Percentiles rank a stretch among this genome's conserved stretches.
Evolutionary conservation across 768 basidiomycete genomes (phyloP).

Genomic region (Rhodotorula kratochvilovae): DNA sequence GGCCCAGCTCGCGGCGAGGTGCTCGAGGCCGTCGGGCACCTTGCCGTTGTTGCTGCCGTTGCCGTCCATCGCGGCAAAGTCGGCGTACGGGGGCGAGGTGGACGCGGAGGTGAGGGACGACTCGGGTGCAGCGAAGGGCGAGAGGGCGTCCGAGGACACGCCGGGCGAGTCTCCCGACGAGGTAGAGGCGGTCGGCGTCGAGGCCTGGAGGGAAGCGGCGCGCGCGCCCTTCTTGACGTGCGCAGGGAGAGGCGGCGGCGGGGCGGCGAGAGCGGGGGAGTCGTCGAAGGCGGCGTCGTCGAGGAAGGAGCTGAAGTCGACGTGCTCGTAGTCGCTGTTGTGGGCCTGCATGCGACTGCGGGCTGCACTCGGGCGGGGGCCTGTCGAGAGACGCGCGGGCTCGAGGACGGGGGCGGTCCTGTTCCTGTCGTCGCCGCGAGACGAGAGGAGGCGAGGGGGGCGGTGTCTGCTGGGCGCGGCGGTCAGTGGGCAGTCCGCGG

Average conservation of each 20-base stretch:
- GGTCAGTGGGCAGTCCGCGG: too few species aligned
- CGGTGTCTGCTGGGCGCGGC: too few species aligned
- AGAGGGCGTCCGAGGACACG: not conserved
- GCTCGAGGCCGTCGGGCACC: constrained; percentile 17
- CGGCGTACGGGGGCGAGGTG: constrained; percentile 14
- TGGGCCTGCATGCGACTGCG: not conserved
- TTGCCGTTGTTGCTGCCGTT: not conserved
- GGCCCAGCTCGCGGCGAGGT: constrained; percentile 9
- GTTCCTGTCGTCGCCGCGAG: too few species aligned
- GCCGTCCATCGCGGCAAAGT: not conserved
- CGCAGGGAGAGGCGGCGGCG: too few species aligned
- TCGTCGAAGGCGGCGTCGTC: constrained; percentile 7
- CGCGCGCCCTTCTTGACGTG: not conserved
- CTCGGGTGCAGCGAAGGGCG: not conserved
- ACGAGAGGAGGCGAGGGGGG: too few species aligned
- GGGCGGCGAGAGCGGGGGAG: not conserved
- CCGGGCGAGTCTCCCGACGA: constrained; percentile 26
- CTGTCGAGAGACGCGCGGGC: not conserved
- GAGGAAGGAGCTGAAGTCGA: constrained; percentile 25
- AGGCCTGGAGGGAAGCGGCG: not conserved
- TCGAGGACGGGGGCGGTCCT: too few species aligned
- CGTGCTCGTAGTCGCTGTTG: not conserved
- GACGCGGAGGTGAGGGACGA: constrained; percentile 29
- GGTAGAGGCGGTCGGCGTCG: constrained; percentile 20
- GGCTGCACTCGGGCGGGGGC: too few species aligned